A percentile compares a stretch with the other conserved stretches of the same genome.
Conservation (phyloP, 345 rosid species). For the rapeseed (Brassica napus) region DNA sequence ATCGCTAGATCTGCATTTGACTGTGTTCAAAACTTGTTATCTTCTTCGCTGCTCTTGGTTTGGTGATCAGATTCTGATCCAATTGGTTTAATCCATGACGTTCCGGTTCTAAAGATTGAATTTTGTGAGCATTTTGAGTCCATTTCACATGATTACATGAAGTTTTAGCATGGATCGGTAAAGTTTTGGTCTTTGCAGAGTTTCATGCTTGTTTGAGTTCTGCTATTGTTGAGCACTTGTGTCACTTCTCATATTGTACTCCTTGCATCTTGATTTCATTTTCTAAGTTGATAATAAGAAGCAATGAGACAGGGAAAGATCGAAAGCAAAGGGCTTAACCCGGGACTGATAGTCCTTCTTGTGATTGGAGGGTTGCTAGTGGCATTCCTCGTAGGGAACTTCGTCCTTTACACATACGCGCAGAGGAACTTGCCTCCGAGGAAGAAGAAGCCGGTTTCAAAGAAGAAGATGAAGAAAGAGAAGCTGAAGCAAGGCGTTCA, state of each 20-base stretch:
- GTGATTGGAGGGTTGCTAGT: conserved; percentile 61
- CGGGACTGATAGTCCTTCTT: conserved; percentile 71
- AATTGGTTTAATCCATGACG: background rate
- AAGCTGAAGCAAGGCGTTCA: conserved; percentile 79
- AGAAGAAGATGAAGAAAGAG: conserved; percentile 86
- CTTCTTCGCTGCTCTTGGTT: background rate
- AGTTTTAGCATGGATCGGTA: too few species aligned
- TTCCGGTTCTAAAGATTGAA: conserved; percentile 7
- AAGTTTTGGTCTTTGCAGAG: background rate
- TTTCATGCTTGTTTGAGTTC: background rate
- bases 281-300: background rate
- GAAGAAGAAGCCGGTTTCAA: conserved; percentile 78
- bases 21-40: background rate
- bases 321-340: conserved; percentile 64
- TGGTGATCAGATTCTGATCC: conserved; percentile 5
- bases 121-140: conserved; percentile 12
- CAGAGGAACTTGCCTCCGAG: conserved; percentile 66
- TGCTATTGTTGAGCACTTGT: background rate
- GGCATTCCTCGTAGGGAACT: conserved; percentile 69
- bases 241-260: conserved; percentile 12
- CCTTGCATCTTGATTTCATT: conserved; percentile 1
- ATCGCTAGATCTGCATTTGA: conserved; percentile 35
- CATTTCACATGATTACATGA: background rate
- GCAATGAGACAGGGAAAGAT: conserved; percentile 38
- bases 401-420: conserved; percentile 56